These are phyloP conservation scores for Aulographum hederae DNA, from an alignment of 2,329 filamentous ascomycete genomes.

Conservation along the genomic window DNA sequence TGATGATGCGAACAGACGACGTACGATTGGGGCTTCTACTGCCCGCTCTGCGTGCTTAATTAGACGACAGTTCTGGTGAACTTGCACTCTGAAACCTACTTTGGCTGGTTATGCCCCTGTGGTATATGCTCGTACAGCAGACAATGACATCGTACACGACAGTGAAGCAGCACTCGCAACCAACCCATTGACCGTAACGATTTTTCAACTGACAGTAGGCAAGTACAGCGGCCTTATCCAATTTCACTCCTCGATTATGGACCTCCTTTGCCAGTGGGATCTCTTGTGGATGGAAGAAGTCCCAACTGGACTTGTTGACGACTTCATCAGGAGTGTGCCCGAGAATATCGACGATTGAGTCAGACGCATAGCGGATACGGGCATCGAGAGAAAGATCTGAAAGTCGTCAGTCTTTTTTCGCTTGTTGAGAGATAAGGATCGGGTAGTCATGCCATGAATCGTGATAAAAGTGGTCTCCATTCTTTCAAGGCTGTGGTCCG, in stretches of 20 bases:
- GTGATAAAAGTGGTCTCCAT: slow-evolving; percentile 87
- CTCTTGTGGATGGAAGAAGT: slow-evolving; percentile 74
- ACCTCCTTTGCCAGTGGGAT: slow-evolving; percentile 54
- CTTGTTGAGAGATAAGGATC: slow-evolving; percentile 3
- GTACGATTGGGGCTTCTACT: slow-evolving; percentile 57
- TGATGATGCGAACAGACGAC: slow-evolving; percentile 64
- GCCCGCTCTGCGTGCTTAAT: slow-evolving; percentile 43
- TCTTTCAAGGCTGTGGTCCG: slow-evolving; percentile 1
- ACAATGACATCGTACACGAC: slow-evolving; percentile 78
- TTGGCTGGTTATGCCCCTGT: slow-evolving; percentile 47
- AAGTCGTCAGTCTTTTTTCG: slow-evolving; percentile 6
- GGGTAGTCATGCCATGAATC: slow-evolving; percentile 61
- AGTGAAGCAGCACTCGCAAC: slow-evolving; percentile 79
- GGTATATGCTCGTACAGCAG: slow-evolving; percentile 66
- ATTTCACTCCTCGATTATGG: slow-evolving; percentile 52
- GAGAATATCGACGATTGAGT: slow-evolving; percentile 67
- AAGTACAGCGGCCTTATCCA: slow-evolving; percentile 73
- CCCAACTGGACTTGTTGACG: slow-evolving; percentile 58
- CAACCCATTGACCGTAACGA: slow-evolving; percentile 52
- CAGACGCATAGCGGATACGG: slow-evolving; percentile 66
- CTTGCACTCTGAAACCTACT: slow-evolving; percentile 37
- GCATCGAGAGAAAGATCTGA: slow-evolving; percentile 58
- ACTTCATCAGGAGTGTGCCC: slow-evolving; percentile 64
- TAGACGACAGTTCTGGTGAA: not conserved
- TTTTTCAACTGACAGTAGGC: slow-evolving; percentile 60